Evolutionary conservation across 2,329 filamentous ascomycete species (phyloP), one percentile per base, ranked within the genome.

Genomic region (Colletotrichum tamarilloi): DNA sequence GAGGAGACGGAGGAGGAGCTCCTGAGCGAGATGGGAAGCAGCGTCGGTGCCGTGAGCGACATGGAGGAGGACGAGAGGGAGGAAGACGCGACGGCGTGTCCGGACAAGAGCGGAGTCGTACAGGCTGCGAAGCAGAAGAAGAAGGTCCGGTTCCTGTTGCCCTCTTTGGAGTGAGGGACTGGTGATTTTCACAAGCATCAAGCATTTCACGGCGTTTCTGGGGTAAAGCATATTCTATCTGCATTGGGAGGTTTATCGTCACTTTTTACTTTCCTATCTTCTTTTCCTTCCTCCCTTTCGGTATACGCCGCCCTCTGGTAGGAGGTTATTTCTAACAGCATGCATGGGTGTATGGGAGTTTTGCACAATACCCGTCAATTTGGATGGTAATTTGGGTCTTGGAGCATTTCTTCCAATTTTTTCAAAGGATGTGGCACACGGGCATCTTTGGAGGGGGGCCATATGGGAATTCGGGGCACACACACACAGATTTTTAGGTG

Each of bases 1-100:
- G 89, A 91, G 78, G 88, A 90, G 81, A 86, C 86, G 1, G 88
- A 89, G 80, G 87, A 88, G 77, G 87, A 89, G 76, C 79, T 86
- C 28, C 80, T 84, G 80, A 85, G 84, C 74, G 85, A 87, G 77
- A 79, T 82, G 78, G 83, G 81, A 59, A 79, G 79, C 67, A 81
- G 78, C 69, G 72, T 78, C 24, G 76, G 73, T 30, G 77, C 74
- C 0, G 75, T 80, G 11, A 82, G 81, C 75, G 76, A 81, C 42
- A 76, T 79, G 65, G 78, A 80, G 62, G 35, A 69, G 7, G 24
- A 42, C 14, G 14, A 42, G 38, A 42, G 12, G n/a, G 42, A 63
- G 63, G 57, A 60, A 14, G 38, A 9, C 59, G 79, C 78, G 77
- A 79, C 63, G 62, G 22, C 24, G 52, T n/a, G 16, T 30, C 52